Conservation (phyloP, 2,329 filamentous ascomycete genomes). For the Cercospora janseana region DNA sequence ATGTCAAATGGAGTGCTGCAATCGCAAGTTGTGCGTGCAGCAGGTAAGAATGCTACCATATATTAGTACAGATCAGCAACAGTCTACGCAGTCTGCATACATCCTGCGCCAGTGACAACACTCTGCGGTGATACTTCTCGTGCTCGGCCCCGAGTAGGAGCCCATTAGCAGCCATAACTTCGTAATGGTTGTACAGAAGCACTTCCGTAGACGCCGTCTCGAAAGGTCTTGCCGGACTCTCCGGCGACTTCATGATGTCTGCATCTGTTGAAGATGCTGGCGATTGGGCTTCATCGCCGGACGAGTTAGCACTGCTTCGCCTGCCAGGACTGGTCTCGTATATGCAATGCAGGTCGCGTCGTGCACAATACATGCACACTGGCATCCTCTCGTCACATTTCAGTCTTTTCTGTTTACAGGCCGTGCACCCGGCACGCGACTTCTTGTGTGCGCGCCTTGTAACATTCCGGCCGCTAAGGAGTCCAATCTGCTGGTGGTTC, state of each 20-base stretch:
- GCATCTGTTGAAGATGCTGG: background rate
- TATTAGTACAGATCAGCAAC: background rate
- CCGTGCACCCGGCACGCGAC: conserved; percentile 22
- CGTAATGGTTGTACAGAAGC: conserved; percentile 15
- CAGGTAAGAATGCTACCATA: conserved; percentile 14
- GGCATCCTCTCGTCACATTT: conserved; percentile 18
- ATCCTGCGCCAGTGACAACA: conserved; percentile 16
- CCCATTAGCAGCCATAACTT: conserved; percentile 15
- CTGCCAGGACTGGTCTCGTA: conserved; percentile 8
- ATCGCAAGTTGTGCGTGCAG: conserved; percentile 15
- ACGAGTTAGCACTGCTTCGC: background rate
- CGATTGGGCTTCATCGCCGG: background rate
- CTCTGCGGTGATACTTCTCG: conserved; percentile 12
- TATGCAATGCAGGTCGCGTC: conserved; percentile 5
- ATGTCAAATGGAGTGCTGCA: conserved; percentile 14
- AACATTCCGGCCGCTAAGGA: background rate
- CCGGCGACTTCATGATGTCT: background rate
- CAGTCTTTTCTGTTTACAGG: conserved; percentile 22
- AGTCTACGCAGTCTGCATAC: background rate
- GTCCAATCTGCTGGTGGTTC: background rate
- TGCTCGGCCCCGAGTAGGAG: conserved; percentile 16
- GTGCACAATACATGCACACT: conserved; percentile 10
- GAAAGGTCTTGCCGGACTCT: background rate
- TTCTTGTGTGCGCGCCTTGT: conserved; percentile 18
- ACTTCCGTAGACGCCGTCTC: conserved; percentile 6